These are phyloP conservation scores for Cicer yamashitae DNA, from an alignment of 306 rosid species.

Conservation along the genomic window DNA sequence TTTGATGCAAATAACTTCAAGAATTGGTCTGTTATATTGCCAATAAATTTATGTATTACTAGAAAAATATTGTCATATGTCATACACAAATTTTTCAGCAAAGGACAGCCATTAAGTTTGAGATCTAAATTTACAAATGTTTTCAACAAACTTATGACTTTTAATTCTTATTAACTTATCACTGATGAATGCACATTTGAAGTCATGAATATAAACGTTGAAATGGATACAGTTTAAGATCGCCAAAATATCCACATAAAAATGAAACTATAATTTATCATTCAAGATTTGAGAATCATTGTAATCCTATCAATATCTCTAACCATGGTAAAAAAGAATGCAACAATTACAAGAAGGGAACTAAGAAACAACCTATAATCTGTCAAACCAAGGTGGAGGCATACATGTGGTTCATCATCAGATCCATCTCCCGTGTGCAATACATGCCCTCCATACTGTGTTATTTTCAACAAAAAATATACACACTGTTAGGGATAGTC, in stretches of 20 bases:
- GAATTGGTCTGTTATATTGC: background rate
- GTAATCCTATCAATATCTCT: constrained; percentile 12
- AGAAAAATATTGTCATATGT: constrained; percentile 6
- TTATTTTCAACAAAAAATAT: constrained; percentile 22
- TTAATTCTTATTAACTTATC: background rate
- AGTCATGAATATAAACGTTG: constrained; percentile 10
- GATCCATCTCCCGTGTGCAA: constrained; percentile 52
- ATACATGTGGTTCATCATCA: constrained; percentile 53
- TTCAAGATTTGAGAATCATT: constrained; percentile 18
- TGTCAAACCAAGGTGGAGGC: constrained; percentile 90
- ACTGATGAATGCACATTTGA: background rate
- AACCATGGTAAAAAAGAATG: constrained; percentile 18
- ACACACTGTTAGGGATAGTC: constrained; percentile 28
- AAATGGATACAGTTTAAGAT: constrained; percentile 22
- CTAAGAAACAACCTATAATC: constrained; percentile 77
- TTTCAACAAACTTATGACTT: constrained; percentile 5
- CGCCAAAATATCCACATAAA: constrained; percentile 10
- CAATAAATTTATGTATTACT: background rate
- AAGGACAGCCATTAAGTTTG: background rate
- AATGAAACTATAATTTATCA: background rate
- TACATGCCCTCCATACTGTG: constrained; percentile 73
- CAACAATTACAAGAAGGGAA: constrained; percentile 22
- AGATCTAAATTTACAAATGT: constrained; percentile 10
- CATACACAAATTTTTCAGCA: constrained; percentile 1
- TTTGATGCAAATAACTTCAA: constrained; percentile 21